Evolutionary conservation across 352 stramenopile genomes (phyloP), one percentile per base, ranked within the genome.

Genomic region (Pythium coloratum): DNA sequence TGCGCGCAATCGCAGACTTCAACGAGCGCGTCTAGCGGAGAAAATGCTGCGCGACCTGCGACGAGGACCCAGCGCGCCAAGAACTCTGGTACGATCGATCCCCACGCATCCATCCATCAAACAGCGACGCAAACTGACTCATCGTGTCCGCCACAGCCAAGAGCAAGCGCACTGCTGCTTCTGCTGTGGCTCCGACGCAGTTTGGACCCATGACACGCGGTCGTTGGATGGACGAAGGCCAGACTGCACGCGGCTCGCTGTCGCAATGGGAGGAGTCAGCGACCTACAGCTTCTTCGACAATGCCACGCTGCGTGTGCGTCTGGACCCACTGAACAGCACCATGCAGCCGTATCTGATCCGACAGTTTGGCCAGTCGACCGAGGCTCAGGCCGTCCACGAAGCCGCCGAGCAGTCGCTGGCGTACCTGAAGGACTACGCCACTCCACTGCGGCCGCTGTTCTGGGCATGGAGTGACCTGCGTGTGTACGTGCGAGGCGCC

Each of bases 201-300:
- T 61, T 49, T 28, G 49, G 18, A 38, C 36, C 38, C 3, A 74
- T 70, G 57, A 53, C 33, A n/a, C 36, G 61, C 18, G 57, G 60
- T 38, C 66, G 12, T 28, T 95, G 85, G 87, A 61, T 95, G 50
- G 78, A 94, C 61, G 87, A 95, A 69, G 85, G 85, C 12, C 42
- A 75, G 20, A 57, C 56, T 1, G 34, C 64, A 1, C 51, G 9
- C 1, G 68, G 65, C 7, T 49, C 64, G 49, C 58, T 95, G 32
- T 47, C 20, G 33, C 72, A 89, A 24, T 95, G 83, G 83, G 81
- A 81, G 3, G 72, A 88, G 26, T 73, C 84, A 20, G 72, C 82
- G 33, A 90, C 81, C 28, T 92, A 90, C 59, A 91, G 87, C 59
- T 95, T 95, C 63, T 82, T 76, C 26, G 80, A 89, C 34, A 92